These are phyloP conservation scores for Penicillium bovifimosum DNA, from an alignment of 495 filamentous ascomycete species.

Conservation along the genomic window DNA sequence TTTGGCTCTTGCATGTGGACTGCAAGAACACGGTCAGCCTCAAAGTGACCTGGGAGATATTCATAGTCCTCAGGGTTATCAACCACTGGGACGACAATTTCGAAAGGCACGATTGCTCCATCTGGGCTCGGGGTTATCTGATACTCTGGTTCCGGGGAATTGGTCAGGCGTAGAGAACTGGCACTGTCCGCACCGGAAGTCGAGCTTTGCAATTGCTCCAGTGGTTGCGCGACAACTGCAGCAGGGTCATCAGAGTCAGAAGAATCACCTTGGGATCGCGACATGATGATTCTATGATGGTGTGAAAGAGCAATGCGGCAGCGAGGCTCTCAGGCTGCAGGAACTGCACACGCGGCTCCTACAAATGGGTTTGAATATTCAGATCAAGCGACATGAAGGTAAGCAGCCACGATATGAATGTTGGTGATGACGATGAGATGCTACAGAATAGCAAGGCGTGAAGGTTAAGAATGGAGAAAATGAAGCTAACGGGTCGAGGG, in stretches of 20 bases:
- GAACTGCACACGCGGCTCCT: conserved; percentile 1
- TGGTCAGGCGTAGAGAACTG: not conserved
- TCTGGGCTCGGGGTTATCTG: not conserved
- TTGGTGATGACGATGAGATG: not conserved
- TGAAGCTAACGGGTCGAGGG: too few relatives aligned
- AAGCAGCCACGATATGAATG: not conserved
- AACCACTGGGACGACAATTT: conserved; percentile 32
- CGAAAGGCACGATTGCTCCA: conserved; percentile 19
- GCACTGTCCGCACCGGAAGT: not conserved
- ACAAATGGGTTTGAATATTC: not conserved
- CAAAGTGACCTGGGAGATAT: conserved; percentile 41
- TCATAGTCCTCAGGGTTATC: conserved; percentile 43
- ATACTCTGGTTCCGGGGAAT: not conserved
- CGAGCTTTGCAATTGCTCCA: conserved; percentile 12
- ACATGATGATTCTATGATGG: not conserved
- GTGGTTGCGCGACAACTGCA: conserved; percentile 15
- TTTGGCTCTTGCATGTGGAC: conserved; percentile 25
- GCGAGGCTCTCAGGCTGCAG: not conserved
- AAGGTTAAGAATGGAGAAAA: too few relatives aligned
- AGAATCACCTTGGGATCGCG: not conserved
- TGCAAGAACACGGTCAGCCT: conserved; percentile 35
- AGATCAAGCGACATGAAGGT: not conserved
- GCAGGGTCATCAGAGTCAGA: conserved; percentile 12
- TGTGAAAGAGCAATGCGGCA: too few relatives aligned
- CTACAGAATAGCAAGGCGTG: not conserved